Evolutionary conservation across 805 yeast species (phyloP).

Genomic region (Wickerhamiella bombiphila): DNA sequence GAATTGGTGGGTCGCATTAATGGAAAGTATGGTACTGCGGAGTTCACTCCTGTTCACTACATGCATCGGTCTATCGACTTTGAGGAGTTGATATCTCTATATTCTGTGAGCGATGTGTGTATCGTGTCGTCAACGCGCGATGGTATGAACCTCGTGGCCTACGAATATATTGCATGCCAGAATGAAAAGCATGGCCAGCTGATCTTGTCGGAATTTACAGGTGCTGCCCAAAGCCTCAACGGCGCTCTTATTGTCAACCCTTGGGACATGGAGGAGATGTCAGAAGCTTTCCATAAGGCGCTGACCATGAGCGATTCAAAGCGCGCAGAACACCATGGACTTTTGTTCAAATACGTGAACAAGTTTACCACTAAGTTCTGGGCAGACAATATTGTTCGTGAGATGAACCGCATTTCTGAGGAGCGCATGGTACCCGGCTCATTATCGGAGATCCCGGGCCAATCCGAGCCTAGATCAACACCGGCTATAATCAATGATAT

Average conservation of each 20-base stretch:
- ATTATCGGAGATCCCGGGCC: not conserved
- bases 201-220: constrained; percentile 88
- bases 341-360: constrained; percentile 71
- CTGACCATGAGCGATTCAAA: constrained; percentile 76
- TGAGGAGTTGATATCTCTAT: constrained; percentile 79
- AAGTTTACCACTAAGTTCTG: constrained; percentile 92
- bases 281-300: constrained; percentile 73
- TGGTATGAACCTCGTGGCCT: constrained; percentile 95
- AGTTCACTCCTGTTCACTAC: constrained; percentile 94
- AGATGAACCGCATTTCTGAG: constrained; percentile 30
- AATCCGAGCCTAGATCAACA: no score
- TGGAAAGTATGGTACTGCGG: constrained; percentile 92
- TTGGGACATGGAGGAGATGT: constrained; percentile 93
- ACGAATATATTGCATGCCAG: constrained; percentile 95
- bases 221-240: constrained; percentile 96
- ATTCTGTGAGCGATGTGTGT: constrained; percentile 78
- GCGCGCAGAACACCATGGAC: constrained; percentile 60
- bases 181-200: constrained; percentile 70
- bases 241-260: constrained; percentile 93
- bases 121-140: constrained; percentile 89
- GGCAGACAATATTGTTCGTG: constrained; percentile 94
- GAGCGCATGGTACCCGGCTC: constrained; percentile 7
- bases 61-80: constrained; percentile 86
- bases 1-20: constrained; percentile 94
- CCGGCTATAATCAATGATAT: no score